Evolutionary conservation across 371 early-diverging fungal species (phyloP), one percentile per base, ranked within the genome.

Genomic region (Globomyces sp.): DNA sequence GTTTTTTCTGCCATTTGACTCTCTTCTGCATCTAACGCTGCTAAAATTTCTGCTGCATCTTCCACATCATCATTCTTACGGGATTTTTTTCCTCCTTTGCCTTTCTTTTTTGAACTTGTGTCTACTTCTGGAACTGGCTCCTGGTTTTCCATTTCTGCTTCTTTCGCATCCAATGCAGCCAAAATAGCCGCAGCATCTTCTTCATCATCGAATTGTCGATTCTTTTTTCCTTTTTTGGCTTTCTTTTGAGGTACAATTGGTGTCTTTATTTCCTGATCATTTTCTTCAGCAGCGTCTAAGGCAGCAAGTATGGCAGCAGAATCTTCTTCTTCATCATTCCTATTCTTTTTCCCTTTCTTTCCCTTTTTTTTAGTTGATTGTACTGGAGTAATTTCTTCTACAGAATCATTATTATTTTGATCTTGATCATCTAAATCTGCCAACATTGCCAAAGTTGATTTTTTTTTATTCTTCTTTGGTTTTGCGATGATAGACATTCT

Each of bases 131-230:
- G 4, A 24, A 24, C 24, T 24, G 24, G 24, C 24, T 24, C 24
- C 24, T 24, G 24, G 24, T 58, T 36, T 58, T 59, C 63, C 51
- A 70, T 61, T 4, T 71, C 62, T 39, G 61, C 58, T 40, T 68
- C 49, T 44, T 73, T 65, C 0, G 69, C 68, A 49, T 81, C 78
- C 49, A 82, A 58, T 44, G 57, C 11, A 0, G 75, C 76, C 46
- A 77, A 71, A 57, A 77, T 79, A 34, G 64, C 71, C 6, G 77
- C 79, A 24, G 75, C 80, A 52, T 75, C 81, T 11, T 80, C 80
- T 49, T 78, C 79, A 67, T 72, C 74, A 39, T 60, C 68, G 45
- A 69, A 57, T 11, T 24, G 11, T 4, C 63, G 42, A 47, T 70
- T 71, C 58, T 70, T 71, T 51, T 71, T 71, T n/a, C 36, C 13